Evolutionary conservation across 257 asterid genomes (phyloP).

Genomic region (Osmanthus fragrans): DNA sequence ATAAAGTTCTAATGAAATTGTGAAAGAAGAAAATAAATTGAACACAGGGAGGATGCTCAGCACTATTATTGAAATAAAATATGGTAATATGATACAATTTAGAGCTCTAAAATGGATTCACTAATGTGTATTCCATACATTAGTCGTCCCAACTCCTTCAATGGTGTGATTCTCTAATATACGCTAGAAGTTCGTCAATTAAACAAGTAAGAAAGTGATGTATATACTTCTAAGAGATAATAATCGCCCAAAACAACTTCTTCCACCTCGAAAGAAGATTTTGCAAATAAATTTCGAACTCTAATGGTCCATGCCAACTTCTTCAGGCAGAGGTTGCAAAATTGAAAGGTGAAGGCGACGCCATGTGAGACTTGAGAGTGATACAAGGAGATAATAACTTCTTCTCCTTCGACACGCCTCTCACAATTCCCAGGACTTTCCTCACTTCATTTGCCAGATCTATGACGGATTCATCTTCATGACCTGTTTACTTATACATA

Average conservation of each 20-base stretch:
- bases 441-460: conserved; percentile 88
- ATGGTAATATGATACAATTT: no score
- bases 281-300: conserved; percentile 2
- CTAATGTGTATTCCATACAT: no score
- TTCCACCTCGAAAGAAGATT: not conserved
- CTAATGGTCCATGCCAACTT: conserved; percentile 46
- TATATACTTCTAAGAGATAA: not conserved
- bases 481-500: conserved; percentile 43
- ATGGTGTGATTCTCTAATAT: not conserved
- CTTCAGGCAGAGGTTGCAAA: conserved; percentile 48
- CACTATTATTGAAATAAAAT: not conserved
- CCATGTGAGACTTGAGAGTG: conserved; percentile 41
- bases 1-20: not conserved
- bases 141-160: not conserved
- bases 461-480: conserved; percentile 72
- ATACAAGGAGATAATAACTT: conserved; percentile 32
- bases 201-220: not conserved
- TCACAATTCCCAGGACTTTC: conserved; percentile 46
- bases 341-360: conserved; percentile 47
- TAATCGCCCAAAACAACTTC: conserved; percentile 1
- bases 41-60: not conserved
- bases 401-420: conserved; percentile 41
- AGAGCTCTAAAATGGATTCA: no score
- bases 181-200: not conserved
- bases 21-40: not conserved